phyloP scores from a whole-genome alignment of 257 asterid genomes.

The Przewalskia tangutica region DNA sequence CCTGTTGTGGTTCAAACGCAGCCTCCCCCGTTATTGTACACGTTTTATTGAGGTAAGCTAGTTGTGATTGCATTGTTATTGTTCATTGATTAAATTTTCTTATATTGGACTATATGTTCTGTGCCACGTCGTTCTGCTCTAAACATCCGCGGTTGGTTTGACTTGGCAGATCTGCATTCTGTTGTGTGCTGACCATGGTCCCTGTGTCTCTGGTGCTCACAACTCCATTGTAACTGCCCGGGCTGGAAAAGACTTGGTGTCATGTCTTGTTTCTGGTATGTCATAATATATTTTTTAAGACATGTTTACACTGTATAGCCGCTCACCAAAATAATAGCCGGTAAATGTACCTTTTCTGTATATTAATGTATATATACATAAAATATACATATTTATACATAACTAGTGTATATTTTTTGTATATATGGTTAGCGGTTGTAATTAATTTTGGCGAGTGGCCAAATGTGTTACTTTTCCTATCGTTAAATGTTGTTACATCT shows the following conservation, averaged over 20 bases:
- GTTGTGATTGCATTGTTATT: neutral
- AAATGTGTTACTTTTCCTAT: no score
- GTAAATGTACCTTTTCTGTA: no score
- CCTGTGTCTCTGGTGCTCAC: conserved; percentile 99
- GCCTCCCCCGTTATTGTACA: conserved; percentile 95
- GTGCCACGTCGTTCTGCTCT: neutral
- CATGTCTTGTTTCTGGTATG: conserved; percentile 96
- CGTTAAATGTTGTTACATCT: neutral
- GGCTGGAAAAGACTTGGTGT: conserved; percentile 97
- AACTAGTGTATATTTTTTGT: no score
- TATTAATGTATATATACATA: no score
- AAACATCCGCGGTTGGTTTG: conserved; percentile 6
- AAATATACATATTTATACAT: no score
- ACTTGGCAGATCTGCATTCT: conserved; percentile 73
- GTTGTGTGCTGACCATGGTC: conserved; percentile 99
- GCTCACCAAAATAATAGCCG: no score
- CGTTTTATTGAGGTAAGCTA: conserved; percentile 86
- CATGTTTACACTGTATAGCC: no score
- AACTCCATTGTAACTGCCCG: conserved; percentile 93
- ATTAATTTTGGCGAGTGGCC: no score
- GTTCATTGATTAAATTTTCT: neutral
- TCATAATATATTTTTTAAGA: neutral
- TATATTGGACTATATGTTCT: neutral
- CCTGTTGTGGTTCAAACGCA: conserved; percentile 93
- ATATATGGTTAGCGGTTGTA: no score